Evolutionary conservation across 768 basidiomycete genomes (phyloP).

Genomic region (Auricularia auricula-judae): DNA sequence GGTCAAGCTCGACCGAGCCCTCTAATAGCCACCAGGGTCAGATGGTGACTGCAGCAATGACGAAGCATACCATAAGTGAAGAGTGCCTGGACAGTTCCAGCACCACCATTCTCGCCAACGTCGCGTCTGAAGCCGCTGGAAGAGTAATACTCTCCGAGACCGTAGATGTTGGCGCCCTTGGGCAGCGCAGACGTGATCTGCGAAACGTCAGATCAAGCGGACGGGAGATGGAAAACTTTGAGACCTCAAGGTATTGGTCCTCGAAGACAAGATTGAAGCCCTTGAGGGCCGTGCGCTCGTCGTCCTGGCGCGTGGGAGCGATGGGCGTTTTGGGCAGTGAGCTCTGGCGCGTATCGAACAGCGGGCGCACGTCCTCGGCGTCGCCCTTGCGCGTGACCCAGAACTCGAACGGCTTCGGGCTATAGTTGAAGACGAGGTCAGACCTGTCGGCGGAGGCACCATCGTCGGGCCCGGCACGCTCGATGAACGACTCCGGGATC

Average conservation of each 20-base stretch:
- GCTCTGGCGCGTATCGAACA: constrained; percentile 60
- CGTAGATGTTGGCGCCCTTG: constrained; percentile 19
- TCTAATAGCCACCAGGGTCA: constrained; percentile 54
- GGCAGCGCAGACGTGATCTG: constrained; percentile 12
- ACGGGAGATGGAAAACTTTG: not conserved
- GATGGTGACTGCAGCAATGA: constrained; percentile 27
- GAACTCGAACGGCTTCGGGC: constrained; percentile 57
- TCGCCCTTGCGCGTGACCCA: constrained; percentile 65
- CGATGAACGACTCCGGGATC: constrained; percentile 39
- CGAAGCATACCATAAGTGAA: too few species aligned
- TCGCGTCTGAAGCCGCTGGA: not conserved
- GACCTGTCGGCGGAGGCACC: constrained; percentile 18
- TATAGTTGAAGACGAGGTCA: constrained; percentile 61
- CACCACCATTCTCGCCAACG: not conserved
- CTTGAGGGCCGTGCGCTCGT: constrained; percentile 5
- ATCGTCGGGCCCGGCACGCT: not conserved
- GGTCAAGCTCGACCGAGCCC: constrained; percentile 13
- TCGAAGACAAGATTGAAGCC: constrained; percentile 19
- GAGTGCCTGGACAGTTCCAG: too few species aligned
- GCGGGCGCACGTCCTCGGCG: constrained; percentile 33
- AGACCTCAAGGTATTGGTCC: constrained; percentile 20
- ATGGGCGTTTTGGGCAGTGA: constrained; percentile 54
- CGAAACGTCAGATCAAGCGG: not conserved
- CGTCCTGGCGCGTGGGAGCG: constrained; percentile 28
- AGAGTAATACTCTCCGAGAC: constrained; percentile 16